Evolutionary conservation across 1,284 basidiomycete species (phyloP).

Genomic region (Leccinum subrobustum): DNA sequence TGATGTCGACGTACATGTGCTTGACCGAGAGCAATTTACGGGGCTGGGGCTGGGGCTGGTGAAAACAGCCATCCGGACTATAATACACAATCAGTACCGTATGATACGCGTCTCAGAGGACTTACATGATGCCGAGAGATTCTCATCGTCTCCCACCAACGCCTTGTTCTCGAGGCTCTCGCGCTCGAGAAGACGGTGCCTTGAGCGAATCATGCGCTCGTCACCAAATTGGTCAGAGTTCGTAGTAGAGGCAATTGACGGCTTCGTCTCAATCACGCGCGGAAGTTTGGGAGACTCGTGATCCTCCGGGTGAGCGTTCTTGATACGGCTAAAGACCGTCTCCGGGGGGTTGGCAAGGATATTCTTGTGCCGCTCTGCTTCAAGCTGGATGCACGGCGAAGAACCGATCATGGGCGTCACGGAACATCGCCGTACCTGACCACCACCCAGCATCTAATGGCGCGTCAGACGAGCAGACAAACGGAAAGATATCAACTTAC

Average conservation of each 20-base stretch:
- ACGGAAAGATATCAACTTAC: conserved; percentile 41
- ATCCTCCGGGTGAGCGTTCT: conserved; percentile 29
- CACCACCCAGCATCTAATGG: conserved; percentile 71
- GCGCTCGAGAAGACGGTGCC: conserved; percentile 59
- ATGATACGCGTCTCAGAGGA: conserved; percentile 8
- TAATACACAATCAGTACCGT: conserved; percentile 7
- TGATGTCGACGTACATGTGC: conserved; percentile 57
- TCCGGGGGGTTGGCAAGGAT: conserved; percentile 36
- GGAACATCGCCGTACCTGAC: conserved; percentile 66
- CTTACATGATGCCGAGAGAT: conserved; percentile 53
- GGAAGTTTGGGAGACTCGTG: conserved; percentile 39
- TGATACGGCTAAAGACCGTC: conserved; percentile 29
- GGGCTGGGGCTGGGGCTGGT: conserved; percentile 45
- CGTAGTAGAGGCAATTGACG: conserved; percentile 60
- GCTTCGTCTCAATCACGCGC: conserved; percentile 49
- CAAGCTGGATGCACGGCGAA: conserved; percentile 59
- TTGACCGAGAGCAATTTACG: conserved; percentile 58
- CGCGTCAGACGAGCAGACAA: conserved; percentile 10
- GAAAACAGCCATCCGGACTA: conserved; percentile 56
- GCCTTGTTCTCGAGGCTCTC: conserved; percentile 62
- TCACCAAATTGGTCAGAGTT: conserved; percentile 58
- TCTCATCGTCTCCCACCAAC: conserved; percentile 62
- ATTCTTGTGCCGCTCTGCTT: conserved; percentile 59
- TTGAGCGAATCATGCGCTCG: conserved; percentile 64
- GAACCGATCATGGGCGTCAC: conserved; percentile 60